phyloP scores from a whole-genome alignment of 345 rosid species.

The Xanthoceras sorbifolium region DNA sequence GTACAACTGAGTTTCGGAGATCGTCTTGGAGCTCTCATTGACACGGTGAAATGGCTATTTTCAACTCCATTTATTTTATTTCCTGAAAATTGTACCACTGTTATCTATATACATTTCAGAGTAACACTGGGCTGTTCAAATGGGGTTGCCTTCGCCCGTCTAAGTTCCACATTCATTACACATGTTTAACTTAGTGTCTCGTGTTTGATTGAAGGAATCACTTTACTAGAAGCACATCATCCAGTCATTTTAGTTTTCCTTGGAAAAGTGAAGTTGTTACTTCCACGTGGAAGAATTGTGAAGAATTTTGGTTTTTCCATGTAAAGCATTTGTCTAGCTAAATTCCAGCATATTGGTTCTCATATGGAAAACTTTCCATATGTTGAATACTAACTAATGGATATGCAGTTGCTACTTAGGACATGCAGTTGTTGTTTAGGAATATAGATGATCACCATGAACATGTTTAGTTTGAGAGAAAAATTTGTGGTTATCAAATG shows the following conservation, averaged over 20 bases:
- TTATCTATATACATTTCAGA: background rate
- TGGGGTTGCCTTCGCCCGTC: background rate
- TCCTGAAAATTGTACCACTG: background rate
- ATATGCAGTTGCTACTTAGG: too few species aligned
- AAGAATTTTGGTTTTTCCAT: background rate
- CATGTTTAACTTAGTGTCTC: background rate
- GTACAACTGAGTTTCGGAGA: conserved; percentile 95
- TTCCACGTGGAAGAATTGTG: background rate
- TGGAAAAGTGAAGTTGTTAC: background rate
- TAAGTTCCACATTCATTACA: background rate
- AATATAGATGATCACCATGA: background rate
- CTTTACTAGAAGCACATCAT: background rate
- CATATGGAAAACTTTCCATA: background rate
- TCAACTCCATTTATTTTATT: background rate
- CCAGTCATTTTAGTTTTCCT: background rate
- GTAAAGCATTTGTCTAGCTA: background rate
- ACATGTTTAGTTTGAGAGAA: background rate
- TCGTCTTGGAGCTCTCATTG: conserved; percentile 94
- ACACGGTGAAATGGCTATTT: conserved; percentile 56
- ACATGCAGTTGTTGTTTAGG: too few species aligned
- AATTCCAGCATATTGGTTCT: background rate
- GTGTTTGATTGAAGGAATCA: background rate
- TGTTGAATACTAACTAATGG: background rate
- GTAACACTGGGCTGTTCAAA: background rate
- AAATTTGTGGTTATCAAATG: background rate